Conservation (phyloP, 768 basidiomycete genomes). For the Roridomyces roridus region DNA sequence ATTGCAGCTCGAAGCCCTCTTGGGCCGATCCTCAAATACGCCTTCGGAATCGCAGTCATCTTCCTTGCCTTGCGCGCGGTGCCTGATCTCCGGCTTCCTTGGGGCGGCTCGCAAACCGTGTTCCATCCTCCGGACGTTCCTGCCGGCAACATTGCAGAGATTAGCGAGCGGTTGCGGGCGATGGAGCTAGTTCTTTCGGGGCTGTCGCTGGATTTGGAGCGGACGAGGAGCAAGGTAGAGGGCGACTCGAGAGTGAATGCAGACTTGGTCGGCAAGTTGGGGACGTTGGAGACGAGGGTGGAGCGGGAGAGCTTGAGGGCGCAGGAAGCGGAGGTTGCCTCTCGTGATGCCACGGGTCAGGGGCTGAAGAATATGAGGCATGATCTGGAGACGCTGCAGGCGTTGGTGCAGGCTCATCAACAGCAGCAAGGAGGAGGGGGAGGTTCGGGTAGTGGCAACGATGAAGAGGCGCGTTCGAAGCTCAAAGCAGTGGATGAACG, state of each 20-base stretch:
- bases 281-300: constrained; percentile 53
- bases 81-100: constrained; percentile 31
- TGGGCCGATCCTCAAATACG: constrained; percentile 38
- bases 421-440: constrained; percentile 23
- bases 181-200: constrained; percentile 70
- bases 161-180: constrained; percentile 63
- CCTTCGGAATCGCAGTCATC: constrained; percentile 44
- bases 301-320: constrained; percentile 51
- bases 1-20: constrained; percentile 42
- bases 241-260: constrained; percentile 55
- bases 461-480: constrained; percentile 63
- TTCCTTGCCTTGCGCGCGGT: constrained; percentile 39
- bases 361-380: constrained; percentile 56
- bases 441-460: constrained; percentile 37
- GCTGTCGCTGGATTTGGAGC: constrained; percentile 62
- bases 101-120: constrained; percentile 28
- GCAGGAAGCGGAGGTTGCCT: constrained; percentile 59
- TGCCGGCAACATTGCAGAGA: constrained; percentile 68
- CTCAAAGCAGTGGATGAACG: constrained; percentile 67
- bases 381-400: constrained; percentile 61
- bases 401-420: constrained; percentile 41
- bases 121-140: constrained; percentile 66
- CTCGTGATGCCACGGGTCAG: constrained; percentile 49
- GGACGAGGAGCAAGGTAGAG: constrained; percentile 55
- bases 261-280: constrained; percentile 61